Conservation (phyloP, 768 basidiomycete species). For the Leucosporidium yakuticum region DNA sequence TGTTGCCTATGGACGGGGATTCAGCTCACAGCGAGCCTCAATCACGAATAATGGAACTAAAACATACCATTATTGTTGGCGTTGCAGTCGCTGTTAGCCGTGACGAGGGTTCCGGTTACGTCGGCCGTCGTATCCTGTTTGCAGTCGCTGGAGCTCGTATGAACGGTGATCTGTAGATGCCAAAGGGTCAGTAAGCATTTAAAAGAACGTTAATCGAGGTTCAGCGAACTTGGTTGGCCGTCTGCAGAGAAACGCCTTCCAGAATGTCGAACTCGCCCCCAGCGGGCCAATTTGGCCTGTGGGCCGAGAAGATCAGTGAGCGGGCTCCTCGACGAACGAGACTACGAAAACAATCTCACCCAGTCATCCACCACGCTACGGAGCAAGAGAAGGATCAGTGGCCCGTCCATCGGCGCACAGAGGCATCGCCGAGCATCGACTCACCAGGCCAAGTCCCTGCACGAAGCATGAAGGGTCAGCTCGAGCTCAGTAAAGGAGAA, state of each 20-base stretch:
- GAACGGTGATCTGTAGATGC: slow-evolving; percentile 8
- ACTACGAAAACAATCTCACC: too few species aligned
- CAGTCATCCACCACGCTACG: too few species aligned
- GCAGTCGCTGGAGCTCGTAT: slow-evolving; percentile 14
- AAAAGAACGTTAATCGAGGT: too few species aligned
- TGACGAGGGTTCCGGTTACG: slow-evolving; percentile 6
- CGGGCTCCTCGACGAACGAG: too few species aligned
- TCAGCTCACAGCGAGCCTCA: too few species aligned
- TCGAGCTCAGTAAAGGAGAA: neutral
- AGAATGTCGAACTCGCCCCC: slow-evolving; percentile 13
- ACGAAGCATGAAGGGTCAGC: neutral
- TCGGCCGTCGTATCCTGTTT: neutral
- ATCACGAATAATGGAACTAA: too few species aligned
- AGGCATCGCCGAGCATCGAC: too few species aligned
- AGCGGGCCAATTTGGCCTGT: too few species aligned
- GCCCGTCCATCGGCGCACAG: too few species aligned
- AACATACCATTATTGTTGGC: slow-evolving; percentile 8
- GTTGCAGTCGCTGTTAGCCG: slow-evolving; percentile 22
- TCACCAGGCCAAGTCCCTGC: neutral
- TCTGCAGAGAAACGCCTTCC: slow-evolving; percentile 18
- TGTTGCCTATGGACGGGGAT: neutral
- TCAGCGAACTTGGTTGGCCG: slow-evolving; percentile 1
- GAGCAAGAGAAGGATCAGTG: too few species aligned
- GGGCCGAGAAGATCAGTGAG: too few species aligned
- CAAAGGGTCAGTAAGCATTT: too few species aligned